Base-by-base conservation (phyloP, 805 yeast genomes). In the Geotrichum ghanense region DNA sequence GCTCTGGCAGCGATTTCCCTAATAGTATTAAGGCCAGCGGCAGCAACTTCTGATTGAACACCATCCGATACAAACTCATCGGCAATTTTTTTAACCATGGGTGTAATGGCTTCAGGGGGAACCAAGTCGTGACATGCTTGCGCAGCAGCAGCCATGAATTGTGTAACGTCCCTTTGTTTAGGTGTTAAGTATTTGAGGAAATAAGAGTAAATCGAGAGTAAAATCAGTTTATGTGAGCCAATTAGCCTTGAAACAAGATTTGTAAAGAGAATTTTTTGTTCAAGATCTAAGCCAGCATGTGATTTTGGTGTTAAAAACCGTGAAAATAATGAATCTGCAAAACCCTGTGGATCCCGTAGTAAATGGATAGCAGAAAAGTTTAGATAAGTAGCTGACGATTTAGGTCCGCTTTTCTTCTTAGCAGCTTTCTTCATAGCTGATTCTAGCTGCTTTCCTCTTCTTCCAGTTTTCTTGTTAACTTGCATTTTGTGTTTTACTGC, bases 21-120 rank as follows among this genome's bases (percentile, higher is more conserved):
- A 50, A 90, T 90, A 2, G 97, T 85, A 65, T 92, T 92, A 54
- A 92, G 74, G 59, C 99, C 99, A 3, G 97, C 97, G 45, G 97
- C 88, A 3, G 97, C 97, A 46, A 89, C 99, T 66, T 92, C 96
- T 26, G 95, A 80, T 14, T 97, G 88, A 35, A 92, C 98, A 73
- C 99, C 99, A 60, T 92, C 97, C 54, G 95, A 83, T 22, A 92
- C 96, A 58, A 92, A 92, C 66, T 92, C 98, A 66, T 92, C 95
- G 1, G 98, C 97, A 53, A 92, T 79, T 61, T 90, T 92, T 48
- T 95, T 77, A 7, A 92, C 81, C 55, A 92, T 79, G 44, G 81
- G 81, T 41, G 74, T 70, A 50, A 92, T 75, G 14, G 80, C 78
- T 62, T 92, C 99, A 3, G 99, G 98, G 22, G 99, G 99, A 5